Conservation (phyloP, 176 grass and related monocot genomes). For the Stipa capillata region DNA sequence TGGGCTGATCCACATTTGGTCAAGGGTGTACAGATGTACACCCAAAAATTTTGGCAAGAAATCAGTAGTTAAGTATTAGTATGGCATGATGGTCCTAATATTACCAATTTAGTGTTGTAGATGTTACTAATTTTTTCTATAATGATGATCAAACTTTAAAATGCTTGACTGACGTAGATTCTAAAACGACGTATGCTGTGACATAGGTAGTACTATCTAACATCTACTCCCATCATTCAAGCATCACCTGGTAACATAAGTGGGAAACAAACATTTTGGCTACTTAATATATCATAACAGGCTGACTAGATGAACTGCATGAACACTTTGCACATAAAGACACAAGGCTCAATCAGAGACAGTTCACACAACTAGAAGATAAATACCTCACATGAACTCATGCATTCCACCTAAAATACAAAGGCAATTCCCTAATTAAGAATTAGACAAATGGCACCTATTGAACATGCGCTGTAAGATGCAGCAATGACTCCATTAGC, state of each 20-base stretch:
- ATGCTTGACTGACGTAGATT: too few species aligned
- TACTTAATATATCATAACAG: neutral
- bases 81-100: too few species aligned
- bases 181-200: too few species aligned
- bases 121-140: too few species aligned
- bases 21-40: too few species aligned
- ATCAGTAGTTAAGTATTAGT: too few species aligned
- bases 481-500: conserved; percentile 13
- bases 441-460: neutral
- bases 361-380: neutral
- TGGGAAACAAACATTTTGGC: neutral
- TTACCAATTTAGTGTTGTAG: too few species aligned
- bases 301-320: neutral
- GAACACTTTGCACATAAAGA: neutral
- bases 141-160: too few species aligned
- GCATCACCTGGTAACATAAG: neutral
- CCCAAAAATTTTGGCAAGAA: too few species aligned
- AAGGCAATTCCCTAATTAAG: neutral
- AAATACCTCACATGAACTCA: neutral
- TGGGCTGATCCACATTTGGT: too few species aligned
- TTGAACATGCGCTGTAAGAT: neutral
- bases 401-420: conserved; percentile 8
- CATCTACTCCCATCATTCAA: neutral
- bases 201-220: neutral
- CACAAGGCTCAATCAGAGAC: neutral